Base-by-base conservation (phyloP, 768 basidiomycete genomes). In the Panellus pusillus region DNA sequence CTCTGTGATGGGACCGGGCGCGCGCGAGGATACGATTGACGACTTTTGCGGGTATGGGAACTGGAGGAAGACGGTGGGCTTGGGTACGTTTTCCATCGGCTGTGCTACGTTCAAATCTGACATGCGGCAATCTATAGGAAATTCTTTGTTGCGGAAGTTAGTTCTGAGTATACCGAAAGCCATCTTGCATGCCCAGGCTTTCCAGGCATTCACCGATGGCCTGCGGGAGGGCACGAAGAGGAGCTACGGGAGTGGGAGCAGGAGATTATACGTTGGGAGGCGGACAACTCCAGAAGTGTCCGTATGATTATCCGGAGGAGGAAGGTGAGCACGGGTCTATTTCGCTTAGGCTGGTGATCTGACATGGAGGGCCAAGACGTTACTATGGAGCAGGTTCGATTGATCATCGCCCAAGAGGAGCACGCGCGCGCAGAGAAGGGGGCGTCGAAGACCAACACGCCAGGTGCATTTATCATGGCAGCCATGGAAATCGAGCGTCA, bases 1-100 rank as follows among this genome's bases (percentile, higher is more conserved):
- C 0, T 54, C 57, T 14, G 61, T 64, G 18, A 64, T 64, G 63
- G 51, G 42, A 15, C 53, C 50, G 2, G 57, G 60, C 1, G 44
- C 44, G 11, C 46, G 60, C 1, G 36, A 52, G 1, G 63, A 65
- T 15, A 51, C 60, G 0, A 48, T 65, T 14, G 54, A 65, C 32
- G 62, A 65, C 40, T 52, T 48, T 15, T 55, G 49, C 27, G 57
- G 54, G 1, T 61, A 61, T 43, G 44, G 40, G 15, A 54, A 50
- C 18, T 59, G 58, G 58, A 4, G 52, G 14, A 54, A 54, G 40
- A 54, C 52, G 2, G 52, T 54, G 8, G 29, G 17, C 0, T 6
- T 54, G 2, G 52, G 52, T 54, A 15, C 6, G 52, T 42, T 9
- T n/a, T n/a, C n/a, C n/a, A n/a, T n/a, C 9, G 12, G 9, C 8